Evolutionary conservation across 495 filamentous ascomycete genomes (phyloP), one percentile per base, ranked within the genome.

Genomic region (Patellaria atrata): DNA sequence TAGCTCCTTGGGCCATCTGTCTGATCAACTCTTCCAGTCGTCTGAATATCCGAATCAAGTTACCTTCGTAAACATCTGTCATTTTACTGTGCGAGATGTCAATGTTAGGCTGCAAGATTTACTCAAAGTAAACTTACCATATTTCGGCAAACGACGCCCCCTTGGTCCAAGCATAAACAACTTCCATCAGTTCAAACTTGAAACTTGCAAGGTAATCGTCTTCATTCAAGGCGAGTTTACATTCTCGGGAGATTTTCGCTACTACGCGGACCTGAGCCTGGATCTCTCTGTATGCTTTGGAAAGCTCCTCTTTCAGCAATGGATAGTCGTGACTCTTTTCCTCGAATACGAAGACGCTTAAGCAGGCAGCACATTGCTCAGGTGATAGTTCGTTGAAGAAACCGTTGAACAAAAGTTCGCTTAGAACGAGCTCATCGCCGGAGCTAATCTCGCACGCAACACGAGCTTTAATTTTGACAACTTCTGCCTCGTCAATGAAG

Each of bases 381-480:
- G 89, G 84, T 0, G 72, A 75, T 18, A 96, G 64, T 47, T 93
- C 84, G 56, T 96, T 96, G 68, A 97, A 97, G 66, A 94, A 93
- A 35, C 85, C 73, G 56, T 94, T 91, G 62, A 97, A 94, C 3
- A 97, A 68, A 19, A 97, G 62, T 58, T 97, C 91, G 27, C 77
- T 79, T 2, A 97, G 70, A 46, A 97, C 73, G 17, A 96, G 63
- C 49, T 96, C 91, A 43, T 94, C 85, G 33, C 77, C 77, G 2
- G 85, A 89, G 47, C 82, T 87, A 38, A 97, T 96, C 63, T 96
- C 89, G 58, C 89, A 97, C 6, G 89, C 89, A 5, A 94, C 89
- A 21, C 89, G 75, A 5, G 84, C 89, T 62, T 97, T 97, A 47
- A 94, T 67, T 60, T 93, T 74, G 31, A 97, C 84, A 5, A 96